These are phyloP conservation scores for Telopea speciosissima DNA, from an alignment of 177 flowering plant species.

Conservation along the genomic window DNA sequence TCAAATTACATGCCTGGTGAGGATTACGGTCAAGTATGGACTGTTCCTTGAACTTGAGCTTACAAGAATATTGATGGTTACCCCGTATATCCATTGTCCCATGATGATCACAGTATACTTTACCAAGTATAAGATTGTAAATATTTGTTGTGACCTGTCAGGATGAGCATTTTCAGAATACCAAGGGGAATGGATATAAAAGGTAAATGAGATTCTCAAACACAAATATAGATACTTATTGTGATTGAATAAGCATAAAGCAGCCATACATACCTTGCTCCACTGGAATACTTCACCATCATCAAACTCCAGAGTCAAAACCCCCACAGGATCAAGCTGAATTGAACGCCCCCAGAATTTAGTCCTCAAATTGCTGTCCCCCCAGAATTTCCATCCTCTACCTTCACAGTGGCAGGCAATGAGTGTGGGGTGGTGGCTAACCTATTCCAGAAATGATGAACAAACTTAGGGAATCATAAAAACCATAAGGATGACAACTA, in stretches of 20 bases:
- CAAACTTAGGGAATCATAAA: background rate
- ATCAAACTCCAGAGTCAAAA: slow-evolving; percentile 79
- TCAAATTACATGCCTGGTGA: slow-evolving; percentile 54
- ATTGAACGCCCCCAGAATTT: slow-evolving; percentile 95
- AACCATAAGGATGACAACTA: background rate
- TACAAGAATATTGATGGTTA: slow-evolving; percentile 72
- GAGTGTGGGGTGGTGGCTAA: slow-evolving; percentile 93
- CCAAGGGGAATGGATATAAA: background rate
- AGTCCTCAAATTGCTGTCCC: slow-evolving; percentile 71
- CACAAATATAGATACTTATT: no score
- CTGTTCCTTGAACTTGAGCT: slow-evolving; percentile 85
- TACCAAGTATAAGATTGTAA: slow-evolving; percentile 86
- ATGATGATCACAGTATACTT: slow-evolving; percentile 87
- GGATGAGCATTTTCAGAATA: slow-evolving; percentile 5
- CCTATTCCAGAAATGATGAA: slow-evolving; percentile 38
- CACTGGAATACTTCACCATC: slow-evolving; percentile 95
- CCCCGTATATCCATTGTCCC: slow-evolving; percentile 83
- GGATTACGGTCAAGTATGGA: slow-evolving; percentile 84
- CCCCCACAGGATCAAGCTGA: slow-evolving; percentile 93
- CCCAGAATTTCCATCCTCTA: slow-evolving; percentile 96
- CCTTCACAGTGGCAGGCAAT: slow-evolving; percentile 99
- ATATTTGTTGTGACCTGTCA: slow-evolving; percentile 80
- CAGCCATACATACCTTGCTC: slow-evolving; percentile 65
- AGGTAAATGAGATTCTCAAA: background rate
- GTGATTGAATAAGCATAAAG: background rate